phyloP scores from a whole-genome alignment of 495 filamentous ascomycete genomes.

The Penicillium paradoxum region DNA sequence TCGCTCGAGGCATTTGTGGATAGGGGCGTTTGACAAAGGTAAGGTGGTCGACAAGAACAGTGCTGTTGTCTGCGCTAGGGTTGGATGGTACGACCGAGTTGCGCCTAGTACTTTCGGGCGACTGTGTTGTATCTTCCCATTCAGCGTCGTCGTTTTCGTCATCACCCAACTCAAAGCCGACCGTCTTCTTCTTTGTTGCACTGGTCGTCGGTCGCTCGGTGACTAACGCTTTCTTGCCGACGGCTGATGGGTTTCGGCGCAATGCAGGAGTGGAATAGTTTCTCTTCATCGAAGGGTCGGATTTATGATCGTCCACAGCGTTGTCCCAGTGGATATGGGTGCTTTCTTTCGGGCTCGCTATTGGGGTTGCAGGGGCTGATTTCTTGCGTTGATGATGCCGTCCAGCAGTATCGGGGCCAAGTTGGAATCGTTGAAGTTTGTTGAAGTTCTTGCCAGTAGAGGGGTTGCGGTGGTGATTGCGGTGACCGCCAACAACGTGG shows the following conservation, averaged over 20 bases:
- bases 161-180: constrained; percentile 46
- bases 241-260: constrained; percentile 32
- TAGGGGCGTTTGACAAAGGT: constrained; percentile 46
- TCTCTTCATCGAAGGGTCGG: constrained; percentile 38
- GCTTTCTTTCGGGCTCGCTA: constrained; percentile 35
- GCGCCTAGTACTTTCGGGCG: constrained; percentile 44
- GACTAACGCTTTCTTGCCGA: constrained; percentile 36
- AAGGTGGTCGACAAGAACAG: constrained; percentile 42
- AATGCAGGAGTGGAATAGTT: constrained; percentile 43
- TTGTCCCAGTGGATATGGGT: constrained; percentile 43
- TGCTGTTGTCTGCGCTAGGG: constrained; percentile 36
- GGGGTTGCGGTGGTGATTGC: constrained; percentile 41
- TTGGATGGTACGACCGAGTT: constrained; percentile 42
- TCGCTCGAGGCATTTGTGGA: constrained; percentile 40
- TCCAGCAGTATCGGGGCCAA: constrained; percentile 24
- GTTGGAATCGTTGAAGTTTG: constrained; percentile 38
- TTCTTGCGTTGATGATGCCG: constrained; percentile 47
- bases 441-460: constrained; percentile 41
- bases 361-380: constrained; percentile 44
- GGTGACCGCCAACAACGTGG: constrained; percentile 44
- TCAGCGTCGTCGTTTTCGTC: constrained; percentile 44
- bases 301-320: constrained; percentile 25
- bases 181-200: constrained; percentile 43
- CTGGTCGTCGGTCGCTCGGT: constrained; percentile 36
- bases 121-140: constrained; percentile 51